Evolutionary conservation across 768 basidiomycete genomes (phyloP), one percentile per base, ranked within the genome.

Genomic region (Mycena indigotica): DNA sequence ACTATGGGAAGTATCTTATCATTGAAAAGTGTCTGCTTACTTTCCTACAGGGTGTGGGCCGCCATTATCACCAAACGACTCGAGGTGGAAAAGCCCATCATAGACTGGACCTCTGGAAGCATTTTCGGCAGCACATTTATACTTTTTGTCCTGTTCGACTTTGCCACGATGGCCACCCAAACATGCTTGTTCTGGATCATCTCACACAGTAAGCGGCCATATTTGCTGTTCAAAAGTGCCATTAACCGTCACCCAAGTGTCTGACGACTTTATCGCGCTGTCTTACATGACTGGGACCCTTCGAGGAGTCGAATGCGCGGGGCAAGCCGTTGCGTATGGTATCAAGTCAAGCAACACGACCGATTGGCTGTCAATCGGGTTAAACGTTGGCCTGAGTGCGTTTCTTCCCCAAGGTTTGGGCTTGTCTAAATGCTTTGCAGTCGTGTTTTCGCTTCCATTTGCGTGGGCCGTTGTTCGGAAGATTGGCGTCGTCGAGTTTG

Each of bases 211-310:
- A 44, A n/a, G 68, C n/a, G n/a, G 55, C n/a, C n/a, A n/a, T n/a
- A n/a, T 44, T 25, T 32, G 4, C 21, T 35, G 16, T 29, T 2
- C 28, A 21, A 30, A 23, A 38, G 5, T 32, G 21, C 21, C 17
- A 19, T 24, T 4, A 5, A 49, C 8, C 40, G 50, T 28, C 15
- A 25, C 29, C 25, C 19, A 24, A 72, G 70, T 72, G 71, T 72
- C 71, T 2, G 65, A 70, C 53, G 71, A 72, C 55, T 72, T 72
- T 49, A 67, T 72, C 41, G 63, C 63, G 1, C 59, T 72, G 2
- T 71, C 70, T 2, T 72, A 72, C 55, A 72, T 72, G 71, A 72
- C 71, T 17, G 71, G 71, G 44, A 68, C 67, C 3, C 64, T 72
- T 30, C 69, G 71, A 25, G 71, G 71, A 15, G 67, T 72, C 13